phyloP scores from a whole-genome alignment of 768 basidiomycete species.

The Mycena pura region DNA sequence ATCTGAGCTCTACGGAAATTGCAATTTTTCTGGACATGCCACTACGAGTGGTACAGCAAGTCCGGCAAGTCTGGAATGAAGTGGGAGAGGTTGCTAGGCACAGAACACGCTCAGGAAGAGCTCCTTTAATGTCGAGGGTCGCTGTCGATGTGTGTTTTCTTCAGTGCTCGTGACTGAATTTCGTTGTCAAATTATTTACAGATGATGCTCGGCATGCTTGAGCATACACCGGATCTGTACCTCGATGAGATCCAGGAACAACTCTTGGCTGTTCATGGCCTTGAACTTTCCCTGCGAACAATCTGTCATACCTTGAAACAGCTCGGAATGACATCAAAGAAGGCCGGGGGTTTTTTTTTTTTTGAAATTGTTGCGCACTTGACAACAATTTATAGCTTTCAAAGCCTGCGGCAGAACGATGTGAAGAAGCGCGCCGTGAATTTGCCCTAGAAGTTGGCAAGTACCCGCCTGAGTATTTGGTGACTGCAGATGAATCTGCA shows the following conservation, averaged over 20 bases:
- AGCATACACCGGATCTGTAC: conserved; percentile 29
- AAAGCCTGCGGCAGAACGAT: conserved; percentile 19
- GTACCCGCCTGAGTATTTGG: conserved; percentile 19
- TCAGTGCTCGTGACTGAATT: not conserved
- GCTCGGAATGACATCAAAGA: conserved; percentile 21
- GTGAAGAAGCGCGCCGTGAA: conserved; percentile 9
- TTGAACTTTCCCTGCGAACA: conserved; percentile 19
- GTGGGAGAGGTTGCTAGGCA: conserved; percentile 23
- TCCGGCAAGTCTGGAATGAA: conserved; percentile 25
- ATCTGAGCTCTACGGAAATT: conserved; percentile 19
- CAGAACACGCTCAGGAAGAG: conserved; percentile 12
- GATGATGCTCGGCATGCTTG: conserved; percentile 28
- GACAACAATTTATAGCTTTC: conserved; percentile 14
- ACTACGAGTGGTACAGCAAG: conserved; percentile 30
- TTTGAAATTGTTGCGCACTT: not conserved
- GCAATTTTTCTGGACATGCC: conserved; percentile 29
- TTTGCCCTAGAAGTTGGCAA: conserved; percentile 22
- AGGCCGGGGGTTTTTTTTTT: not conserved
- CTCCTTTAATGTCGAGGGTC: conserved; percentile 18
- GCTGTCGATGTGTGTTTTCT: conserved; percentile 11
- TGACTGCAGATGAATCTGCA: conserved; percentile 26
- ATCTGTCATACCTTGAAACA: conserved; percentile 22
- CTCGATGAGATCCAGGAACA: conserved; percentile 28
- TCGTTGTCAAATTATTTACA: not conserved
- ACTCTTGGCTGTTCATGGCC: conserved; percentile 11